phyloP scores from a whole-genome alignment of 2,329 filamentous ascomycete species.

The Colletotrichum sp. region DNA sequence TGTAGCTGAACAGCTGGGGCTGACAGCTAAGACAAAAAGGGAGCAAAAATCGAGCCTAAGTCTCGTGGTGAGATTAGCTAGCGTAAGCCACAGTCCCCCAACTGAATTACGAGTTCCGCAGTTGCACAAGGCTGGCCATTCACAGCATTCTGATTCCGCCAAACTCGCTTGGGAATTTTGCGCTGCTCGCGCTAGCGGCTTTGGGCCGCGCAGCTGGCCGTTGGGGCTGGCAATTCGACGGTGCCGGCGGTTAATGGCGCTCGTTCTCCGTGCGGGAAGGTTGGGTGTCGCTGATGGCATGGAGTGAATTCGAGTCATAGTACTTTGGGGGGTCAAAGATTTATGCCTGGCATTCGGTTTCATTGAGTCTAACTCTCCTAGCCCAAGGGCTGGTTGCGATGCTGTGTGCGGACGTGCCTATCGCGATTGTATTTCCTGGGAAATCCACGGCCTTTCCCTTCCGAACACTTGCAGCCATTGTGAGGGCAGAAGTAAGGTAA shows the following conservation, averaged over 20 bases:
- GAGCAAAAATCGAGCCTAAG: not conserved
- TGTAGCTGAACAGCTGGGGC: constrained; percentile 9
- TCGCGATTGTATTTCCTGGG: not conserved
- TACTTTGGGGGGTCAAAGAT: not conserved
- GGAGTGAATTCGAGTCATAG: not conserved
- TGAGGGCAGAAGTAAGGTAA: not conserved
- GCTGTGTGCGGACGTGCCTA: not conserved
- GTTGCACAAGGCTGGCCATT: constrained; percentile 4
- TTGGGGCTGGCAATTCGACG: not conserved
- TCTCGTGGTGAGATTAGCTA: not conserved
- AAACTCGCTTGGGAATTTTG: not conserved
- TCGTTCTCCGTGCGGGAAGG: not conserved
- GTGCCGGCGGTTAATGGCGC: not conserved
- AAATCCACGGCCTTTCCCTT: not conserved
- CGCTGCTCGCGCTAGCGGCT: not conserved
- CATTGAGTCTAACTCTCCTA: not conserved
- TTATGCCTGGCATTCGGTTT: not conserved
- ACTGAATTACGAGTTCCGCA: not conserved
- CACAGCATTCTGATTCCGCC: not conserved
- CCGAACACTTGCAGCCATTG: not conserved
- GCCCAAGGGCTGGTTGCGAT: not conserved
- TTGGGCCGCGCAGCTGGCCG: not conserved
- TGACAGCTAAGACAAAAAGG: constrained; percentile 1
- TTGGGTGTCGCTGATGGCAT: not conserved
- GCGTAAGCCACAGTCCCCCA: not conserved